phyloP scores from a whole-genome alignment of 352 stramenopile species.

The Pythium dissimile region DNA sequence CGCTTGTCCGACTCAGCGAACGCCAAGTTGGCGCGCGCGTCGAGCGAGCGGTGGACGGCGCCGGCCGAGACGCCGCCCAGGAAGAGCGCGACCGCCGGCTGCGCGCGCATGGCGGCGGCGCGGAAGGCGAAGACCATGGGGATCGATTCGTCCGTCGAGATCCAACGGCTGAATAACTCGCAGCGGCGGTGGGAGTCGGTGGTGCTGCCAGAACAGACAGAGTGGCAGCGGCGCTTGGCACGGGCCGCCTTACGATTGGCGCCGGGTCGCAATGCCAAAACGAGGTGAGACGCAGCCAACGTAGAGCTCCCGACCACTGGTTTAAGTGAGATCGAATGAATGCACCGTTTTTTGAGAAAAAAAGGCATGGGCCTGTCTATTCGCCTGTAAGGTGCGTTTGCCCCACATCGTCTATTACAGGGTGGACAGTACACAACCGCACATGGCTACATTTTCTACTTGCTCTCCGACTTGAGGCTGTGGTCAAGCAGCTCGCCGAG shows the following conservation, averaged over 20 bases:
- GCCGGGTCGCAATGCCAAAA: conserved; percentile 17
- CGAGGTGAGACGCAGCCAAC: conserved; percentile 5
- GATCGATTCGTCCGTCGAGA: neutral
- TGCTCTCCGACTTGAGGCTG: conserved; percentile 36
- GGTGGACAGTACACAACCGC: neutral
- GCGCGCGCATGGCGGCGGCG: conserved; percentile 35
- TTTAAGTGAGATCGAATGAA: too few species aligned
- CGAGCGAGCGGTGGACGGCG: conserved; percentile 35
- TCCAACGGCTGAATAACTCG: too few species aligned
- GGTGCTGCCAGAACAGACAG: conserved; percentile 1
- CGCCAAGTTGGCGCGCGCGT: conserved; percentile 18
- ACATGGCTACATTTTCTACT: conserved; percentile 7
- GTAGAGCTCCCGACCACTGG: neutral
- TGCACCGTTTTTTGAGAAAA: too few species aligned
- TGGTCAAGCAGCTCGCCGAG: conserved; percentile 84
- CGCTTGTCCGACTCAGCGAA: conserved; percentile 57
- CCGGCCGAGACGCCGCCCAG: conserved; percentile 46
- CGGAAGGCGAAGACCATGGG: conserved; percentile 68
- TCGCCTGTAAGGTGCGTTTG: too few species aligned
- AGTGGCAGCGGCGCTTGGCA: conserved; percentile 5
- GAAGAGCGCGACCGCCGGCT: conserved; percentile 50
- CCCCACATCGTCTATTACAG: neutral
- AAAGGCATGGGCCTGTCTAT: too few species aligned
- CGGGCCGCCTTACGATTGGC: conserved; percentile 11
- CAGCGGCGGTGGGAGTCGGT: neutral